phyloP scores from a whole-genome alignment of 1,284 basidiomycete species.

The Blastosporella zonata region DNA sequence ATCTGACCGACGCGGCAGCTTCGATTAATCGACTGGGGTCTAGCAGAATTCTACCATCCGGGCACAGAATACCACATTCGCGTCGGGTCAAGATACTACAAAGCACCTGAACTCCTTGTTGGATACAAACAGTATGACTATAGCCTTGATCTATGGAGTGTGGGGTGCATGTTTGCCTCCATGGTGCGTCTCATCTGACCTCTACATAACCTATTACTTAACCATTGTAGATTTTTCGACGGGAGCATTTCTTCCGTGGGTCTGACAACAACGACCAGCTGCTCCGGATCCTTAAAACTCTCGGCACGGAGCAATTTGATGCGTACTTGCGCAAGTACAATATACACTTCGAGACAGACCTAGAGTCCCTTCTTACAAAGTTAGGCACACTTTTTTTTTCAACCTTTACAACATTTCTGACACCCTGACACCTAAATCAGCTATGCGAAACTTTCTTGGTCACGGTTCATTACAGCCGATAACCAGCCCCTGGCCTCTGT shows the following conservation, averaged over 20 bases:
- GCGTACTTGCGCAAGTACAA: slow-evolving; percentile 68
- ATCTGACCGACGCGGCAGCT: slow-evolving; percentile 41
- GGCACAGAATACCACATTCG: slow-evolving; percentile 85
- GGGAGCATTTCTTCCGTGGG: slow-evolving; percentile 90
- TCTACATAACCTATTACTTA: background rate
- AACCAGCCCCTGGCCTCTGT: slow-evolving; percentile 73
- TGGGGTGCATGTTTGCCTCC: slow-evolving; percentile 86
- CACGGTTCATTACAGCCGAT: slow-evolving; percentile 65
- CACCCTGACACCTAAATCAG: slow-evolving; percentile 29
- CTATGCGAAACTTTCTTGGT: slow-evolving; percentile 78
- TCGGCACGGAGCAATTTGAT: slow-evolving; percentile 84
- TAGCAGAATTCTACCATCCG: slow-evolving; percentile 91
- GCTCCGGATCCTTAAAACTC: slow-evolving; percentile 83
- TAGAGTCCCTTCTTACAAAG: slow-evolving; percentile 63
- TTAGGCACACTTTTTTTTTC: slow-evolving; percentile 26
- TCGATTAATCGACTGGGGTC: slow-evolving; percentile 88
- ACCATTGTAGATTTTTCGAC: slow-evolving; percentile 55
- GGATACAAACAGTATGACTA: slow-evolving; percentile 88
- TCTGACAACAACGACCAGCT: slow-evolving; percentile 89
- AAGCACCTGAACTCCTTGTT: slow-evolving; percentile 84
- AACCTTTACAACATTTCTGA: slow-evolving; percentile 7
- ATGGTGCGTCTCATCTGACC: slow-evolving; percentile 52
- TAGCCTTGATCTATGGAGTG: slow-evolving; percentile 83
- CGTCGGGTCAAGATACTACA: slow-evolving; percentile 89
- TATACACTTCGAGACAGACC: slow-evolving; percentile 73